Evolutionary conservation across 2,329 filamentous ascomycete genomes (phyloP).

Genomic region (Fusarium circinatum): DNA sequence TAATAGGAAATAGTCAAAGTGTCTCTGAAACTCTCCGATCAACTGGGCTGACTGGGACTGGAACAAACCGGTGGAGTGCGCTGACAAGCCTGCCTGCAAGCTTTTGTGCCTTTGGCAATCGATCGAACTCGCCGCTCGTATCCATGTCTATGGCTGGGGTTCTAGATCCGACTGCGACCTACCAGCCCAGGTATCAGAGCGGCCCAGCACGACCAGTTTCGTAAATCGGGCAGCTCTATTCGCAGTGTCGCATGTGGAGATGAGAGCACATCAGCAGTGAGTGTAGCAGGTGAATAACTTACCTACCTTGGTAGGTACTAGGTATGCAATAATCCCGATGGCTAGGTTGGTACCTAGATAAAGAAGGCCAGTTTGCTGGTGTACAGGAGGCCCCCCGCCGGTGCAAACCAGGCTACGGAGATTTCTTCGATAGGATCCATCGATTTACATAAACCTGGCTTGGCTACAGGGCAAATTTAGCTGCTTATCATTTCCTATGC

Average conservation of each 20-base stretch:
- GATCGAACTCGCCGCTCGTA: constrained; percentile 6
- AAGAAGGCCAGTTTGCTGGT: neutral
- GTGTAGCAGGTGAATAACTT: neutral
- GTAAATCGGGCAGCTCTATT: neutral
- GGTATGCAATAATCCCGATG: neutral
- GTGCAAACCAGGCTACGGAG: constrained; percentile 28
- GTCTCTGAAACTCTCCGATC: constrained; percentile 9
- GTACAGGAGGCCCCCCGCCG: neutral
- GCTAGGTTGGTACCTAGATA: neutral
- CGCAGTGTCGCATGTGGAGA: neutral
- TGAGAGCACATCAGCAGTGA: neutral
- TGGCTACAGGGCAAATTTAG: constrained; percentile 8
- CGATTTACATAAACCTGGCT: constrained; percentile 3
- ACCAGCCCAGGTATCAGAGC: neutral
- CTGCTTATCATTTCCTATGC: constrained; percentile 14
- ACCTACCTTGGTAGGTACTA: neutral
- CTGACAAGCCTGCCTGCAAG: neutral
- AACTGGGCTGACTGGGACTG: neutral
- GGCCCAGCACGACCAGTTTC: neutral
- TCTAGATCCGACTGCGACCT: constrained; percentile 3
- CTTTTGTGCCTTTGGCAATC: neutral
- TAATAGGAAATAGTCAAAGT: neutral
- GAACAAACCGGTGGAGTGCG: constrained; percentile 25
- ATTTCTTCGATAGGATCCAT: constrained; percentile 27
- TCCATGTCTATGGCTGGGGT: constrained; percentile 14